phyloP scores from a whole-genome alignment of 73 alveolate genomes.

The Halteria grandinella region DNA sequence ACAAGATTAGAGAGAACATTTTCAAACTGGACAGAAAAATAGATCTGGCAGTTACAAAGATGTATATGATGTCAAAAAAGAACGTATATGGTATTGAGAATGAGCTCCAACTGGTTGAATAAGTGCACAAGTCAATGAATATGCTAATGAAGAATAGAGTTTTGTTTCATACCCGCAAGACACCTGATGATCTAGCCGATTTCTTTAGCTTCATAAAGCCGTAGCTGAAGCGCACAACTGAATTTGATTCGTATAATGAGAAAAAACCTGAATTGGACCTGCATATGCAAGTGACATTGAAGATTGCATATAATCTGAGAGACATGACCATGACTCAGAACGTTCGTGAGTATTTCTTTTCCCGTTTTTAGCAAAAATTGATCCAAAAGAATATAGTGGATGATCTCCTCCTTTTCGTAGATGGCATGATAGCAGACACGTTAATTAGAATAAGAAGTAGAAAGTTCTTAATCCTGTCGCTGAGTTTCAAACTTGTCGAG shows the following conservation, averaged over 20 bases:
- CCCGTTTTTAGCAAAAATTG: constrained; percentile 12
- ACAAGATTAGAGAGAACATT: neutral
- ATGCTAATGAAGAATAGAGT: too few species aligned
- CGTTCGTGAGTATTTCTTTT: neutral
- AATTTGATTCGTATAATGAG: too few species aligned
- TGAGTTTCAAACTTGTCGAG: neutral
- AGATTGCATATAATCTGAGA: constrained; percentile 3
- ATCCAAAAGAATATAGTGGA: constrained; percentile 33
- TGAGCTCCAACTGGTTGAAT: constrained; percentile 22
- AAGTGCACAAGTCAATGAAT: constrained; percentile 16
- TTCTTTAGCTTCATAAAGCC: too few species aligned
- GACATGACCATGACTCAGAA: neutral
- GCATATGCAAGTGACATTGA: too few species aligned
- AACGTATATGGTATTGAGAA: constrained; percentile 36
- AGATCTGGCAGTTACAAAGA: constrained; percentile 22
- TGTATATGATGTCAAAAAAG: neutral
- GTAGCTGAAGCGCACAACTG: too few species aligned
- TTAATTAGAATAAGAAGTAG: neutral
- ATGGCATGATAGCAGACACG: neutral
- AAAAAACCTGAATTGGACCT: too few species aligned
- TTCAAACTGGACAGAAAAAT: neutral
- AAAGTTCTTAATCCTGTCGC: neutral
- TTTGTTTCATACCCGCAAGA: too few species aligned
- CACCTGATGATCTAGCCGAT: too few species aligned
- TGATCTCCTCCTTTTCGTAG: neutral